These are phyloP conservation scores for Schizothecium vesticola DNA, from an alignment of 495 filamentous ascomycete species.

Conservation along the genomic window DNA sequence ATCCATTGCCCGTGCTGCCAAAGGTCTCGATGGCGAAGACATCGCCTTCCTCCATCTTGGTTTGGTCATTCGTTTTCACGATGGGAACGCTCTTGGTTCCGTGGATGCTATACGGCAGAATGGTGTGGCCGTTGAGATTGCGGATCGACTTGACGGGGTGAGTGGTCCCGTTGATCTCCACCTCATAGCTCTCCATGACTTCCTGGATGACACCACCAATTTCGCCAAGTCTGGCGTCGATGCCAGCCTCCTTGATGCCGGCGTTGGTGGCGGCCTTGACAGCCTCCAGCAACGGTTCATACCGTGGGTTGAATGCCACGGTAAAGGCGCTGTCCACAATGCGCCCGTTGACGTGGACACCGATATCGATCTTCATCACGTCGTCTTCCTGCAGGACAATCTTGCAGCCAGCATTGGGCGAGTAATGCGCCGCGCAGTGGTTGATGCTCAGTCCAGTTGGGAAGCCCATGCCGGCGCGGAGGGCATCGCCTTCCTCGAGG, in stretches of 20 bases:
- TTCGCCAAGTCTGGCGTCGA: slow-evolving; percentile 72
- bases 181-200: slow-evolving; percentile 84
- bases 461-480: slow-evolving; percentile 82
- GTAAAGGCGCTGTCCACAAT: slow-evolving; percentile 95
- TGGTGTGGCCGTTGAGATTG: slow-evolving; percentile 86
- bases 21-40: slow-evolving; percentile 93
- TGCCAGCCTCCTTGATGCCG: slow-evolving; percentile 77
- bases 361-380: slow-evolving; percentile 92
- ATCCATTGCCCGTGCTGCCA: slow-evolving; percentile 84
- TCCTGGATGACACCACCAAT: slow-evolving; percentile 78
- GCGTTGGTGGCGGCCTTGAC: slow-evolving; percentile 85
- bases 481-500: slow-evolving; percentile 69
- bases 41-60: slow-evolving; percentile 94
- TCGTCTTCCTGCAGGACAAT: slow-evolving; percentile 72
- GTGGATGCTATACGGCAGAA: slow-evolving; percentile 81
- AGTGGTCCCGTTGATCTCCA: slow-evolving; percentile 69
- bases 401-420: slow-evolving; percentile 87
- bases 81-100: slow-evolving; percentile 85
- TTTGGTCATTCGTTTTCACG: slow-evolving; percentile 71
- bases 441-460: slow-evolving; percentile 83
- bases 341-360: slow-evolving; percentile 82
- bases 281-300: slow-evolving; percentile 75
- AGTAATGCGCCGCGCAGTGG: slow-evolving; percentile 85
- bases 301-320: slow-evolving; percentile 77
- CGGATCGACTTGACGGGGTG: slow-evolving; percentile 80